Evolutionary conservation across 148 eudicot species (phyloP), one percentile per base, ranked within the genome.

Genomic region (Fagopyrum tataricum): DNA sequence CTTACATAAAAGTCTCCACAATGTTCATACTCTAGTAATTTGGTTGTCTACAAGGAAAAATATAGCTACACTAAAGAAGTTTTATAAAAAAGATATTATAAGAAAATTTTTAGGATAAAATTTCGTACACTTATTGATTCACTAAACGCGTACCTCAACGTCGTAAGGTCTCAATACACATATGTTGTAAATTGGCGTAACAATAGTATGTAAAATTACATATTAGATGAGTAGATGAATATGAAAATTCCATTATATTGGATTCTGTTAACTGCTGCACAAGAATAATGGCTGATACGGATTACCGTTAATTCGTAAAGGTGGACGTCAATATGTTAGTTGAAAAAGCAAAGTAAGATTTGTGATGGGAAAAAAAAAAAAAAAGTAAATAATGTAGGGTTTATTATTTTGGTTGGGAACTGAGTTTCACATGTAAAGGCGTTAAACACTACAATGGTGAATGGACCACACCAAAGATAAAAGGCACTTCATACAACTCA

Each of bases 371-470:
- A 24, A 61, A 4, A 6, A 23, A 59, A 15, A 26, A 31, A 62
- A 4, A 14, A 18, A 62, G 43, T 14, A 56, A 13, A 37, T 64
- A 31, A 26, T 64, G 69, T 64, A 64, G 69, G 69, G 69, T 39
- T 46, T 37, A 62, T 55, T 51, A 59, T 31, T 62, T 64, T 31
- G 69, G 31, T 64, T 43, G 69, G 69, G 31, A 64, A 64, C 43
- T 64, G 42, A 31, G 43, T 14, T 62, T 64, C 69, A 64, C 69
- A 37, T 64, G 69, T 64, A 64, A 31, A 64, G 43, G 37, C 39
- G 43, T 64, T 31, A 59, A 11, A 64, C 69, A 64, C 69, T 64
- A 37, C 68, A 64, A 64, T 37, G n/a, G 69, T 37, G 42, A 64
- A 37, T 64, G 69, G 44, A 64, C 69, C 69, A 64, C 69, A 64